Percentiles rank a stretch among this genome's conserved stretches.
Conservation (phyloP, 1,284 basidiomycete genomes). For the Neotropicomus parvogracilis region DNA sequence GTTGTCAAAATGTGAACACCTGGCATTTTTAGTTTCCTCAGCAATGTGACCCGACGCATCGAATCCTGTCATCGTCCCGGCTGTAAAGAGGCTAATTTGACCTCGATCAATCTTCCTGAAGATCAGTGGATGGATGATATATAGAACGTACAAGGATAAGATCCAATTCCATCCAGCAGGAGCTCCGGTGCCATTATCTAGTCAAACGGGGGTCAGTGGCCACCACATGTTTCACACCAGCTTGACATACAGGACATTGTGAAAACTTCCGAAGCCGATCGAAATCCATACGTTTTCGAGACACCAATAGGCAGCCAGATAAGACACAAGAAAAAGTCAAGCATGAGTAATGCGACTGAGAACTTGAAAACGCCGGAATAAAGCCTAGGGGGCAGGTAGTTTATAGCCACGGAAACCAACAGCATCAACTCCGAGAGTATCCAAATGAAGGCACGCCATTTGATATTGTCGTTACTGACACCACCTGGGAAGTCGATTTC, state of each 20-base stretch:
- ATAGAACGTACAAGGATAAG: slow-evolving; percentile 63
- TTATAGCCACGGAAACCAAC: slow-evolving; percentile 68
- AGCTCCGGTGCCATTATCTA: slow-evolving; percentile 84
- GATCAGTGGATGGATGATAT: neutral
- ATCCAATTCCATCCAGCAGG: slow-evolving; percentile 85
- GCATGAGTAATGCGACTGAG: slow-evolving; percentile 66
- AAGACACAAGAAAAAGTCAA: slow-evolving; percentile 80
- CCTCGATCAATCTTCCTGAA: neutral
- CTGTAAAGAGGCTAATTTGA: slow-evolving; percentile 68
- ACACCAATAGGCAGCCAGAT: slow-evolving; percentile 90
- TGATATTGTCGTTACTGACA: slow-evolving; percentile 62
- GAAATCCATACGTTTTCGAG: slow-evolving; percentile 78
- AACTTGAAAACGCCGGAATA: slow-evolving; percentile 76
- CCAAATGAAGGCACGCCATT: slow-evolving; percentile 83
- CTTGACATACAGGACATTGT: slow-evolving; percentile 68
- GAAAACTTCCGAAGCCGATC: slow-evolving; percentile 75
- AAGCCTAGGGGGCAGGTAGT: slow-evolving; percentile 72
- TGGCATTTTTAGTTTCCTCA: slow-evolving; percentile 86
- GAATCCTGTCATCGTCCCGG: slow-evolving; percentile 81
- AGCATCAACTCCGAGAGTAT: slow-evolving; percentile 69
- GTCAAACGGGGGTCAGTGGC: slow-evolving; percentile 6
- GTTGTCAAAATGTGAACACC: slow-evolving; percentile 37
- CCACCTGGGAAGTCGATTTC: slow-evolving; percentile 78
- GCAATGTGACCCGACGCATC: slow-evolving; percentile 87
- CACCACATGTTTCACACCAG: neutral